Conservation (phyloP, 2,329 filamentous ascomycete genomes). For the Trichoderma lentiforme region DNA sequence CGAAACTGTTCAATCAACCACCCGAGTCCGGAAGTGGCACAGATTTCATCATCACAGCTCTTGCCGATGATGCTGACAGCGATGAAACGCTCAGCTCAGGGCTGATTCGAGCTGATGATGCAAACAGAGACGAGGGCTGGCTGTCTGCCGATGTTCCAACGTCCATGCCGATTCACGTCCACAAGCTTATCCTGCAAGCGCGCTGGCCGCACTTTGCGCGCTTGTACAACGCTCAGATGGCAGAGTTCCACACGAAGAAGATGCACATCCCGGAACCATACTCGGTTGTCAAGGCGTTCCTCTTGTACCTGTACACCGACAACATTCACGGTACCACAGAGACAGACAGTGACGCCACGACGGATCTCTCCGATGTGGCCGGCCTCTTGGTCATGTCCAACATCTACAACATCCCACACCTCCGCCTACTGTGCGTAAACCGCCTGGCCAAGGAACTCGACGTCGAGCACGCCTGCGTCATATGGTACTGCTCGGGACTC, state of each 20-base stretch:
- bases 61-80: constrained; percentile 71
- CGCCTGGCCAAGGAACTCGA: constrained; percentile 87
- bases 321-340: constrained; percentile 63
- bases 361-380: constrained; percentile 78
- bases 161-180: constrained; percentile 86
- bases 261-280: constrained; percentile 99
- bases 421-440: constrained; percentile 87
- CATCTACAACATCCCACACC: constrained; percentile 93
- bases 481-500: constrained; percentile 90
- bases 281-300: constrained; percentile 86
- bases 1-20: constrained; percentile 79
- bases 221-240: constrained; percentile 90
- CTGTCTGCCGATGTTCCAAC: constrained; percentile 60
- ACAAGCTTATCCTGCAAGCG: constrained; percentile 88
- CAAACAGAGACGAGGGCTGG: constrained; percentile 50
- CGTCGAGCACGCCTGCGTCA: constrained; percentile 89
- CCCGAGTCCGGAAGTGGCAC: constrained; percentile 82
- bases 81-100: constrained; percentile 58
- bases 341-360: constrained; percentile 66
- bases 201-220: constrained; percentile 96
- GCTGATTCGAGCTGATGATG: constrained; percentile 45
- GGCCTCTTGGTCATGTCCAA: constrained; percentile 97
- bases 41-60: constrained; percentile 87
- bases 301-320: constrained; percentile 96
- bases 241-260: constrained; percentile 92